Conservation (phyloP, 306 rosid genomes). For the Argentina anserina region DNA sequence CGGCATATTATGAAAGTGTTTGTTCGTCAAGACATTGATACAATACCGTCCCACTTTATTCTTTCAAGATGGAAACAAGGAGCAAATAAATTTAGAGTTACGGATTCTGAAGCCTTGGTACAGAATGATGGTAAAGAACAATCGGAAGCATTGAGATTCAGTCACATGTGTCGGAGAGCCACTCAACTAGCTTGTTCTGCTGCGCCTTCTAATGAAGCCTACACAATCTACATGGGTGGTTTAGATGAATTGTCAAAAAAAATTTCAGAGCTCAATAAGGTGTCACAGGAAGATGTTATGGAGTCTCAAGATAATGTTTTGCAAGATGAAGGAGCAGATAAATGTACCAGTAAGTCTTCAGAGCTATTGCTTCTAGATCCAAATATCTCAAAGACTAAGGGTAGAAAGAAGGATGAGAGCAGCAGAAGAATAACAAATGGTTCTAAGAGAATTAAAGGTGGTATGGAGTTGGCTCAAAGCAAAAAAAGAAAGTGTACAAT, state of each 20-base stretch:
- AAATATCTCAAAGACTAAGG: background rate
- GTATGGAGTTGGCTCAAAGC: background rate
- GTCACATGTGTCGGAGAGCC: conserved; percentile 2
- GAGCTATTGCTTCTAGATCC: background rate
- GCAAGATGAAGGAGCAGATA: background rate
- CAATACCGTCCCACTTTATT: background rate
- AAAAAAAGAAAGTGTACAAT: background rate
- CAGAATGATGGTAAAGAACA: background rate
- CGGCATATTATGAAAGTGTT: background rate
- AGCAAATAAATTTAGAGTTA: conserved; percentile 5
- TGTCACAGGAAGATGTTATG: background rate
- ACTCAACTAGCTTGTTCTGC: background rate
- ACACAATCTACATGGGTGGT: background rate
- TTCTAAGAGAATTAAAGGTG: background rate
- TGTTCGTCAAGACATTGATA: background rate
- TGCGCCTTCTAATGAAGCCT: conserved; percentile 4
- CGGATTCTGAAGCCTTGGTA: background rate
- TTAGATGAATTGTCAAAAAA: conserved; percentile 3
- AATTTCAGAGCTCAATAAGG: background rate
- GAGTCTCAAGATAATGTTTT: background rate
- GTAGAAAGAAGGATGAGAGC: background rate
- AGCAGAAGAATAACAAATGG: background rate
- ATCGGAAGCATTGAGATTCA: conserved; percentile 5
- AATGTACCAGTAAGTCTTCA: background rate
- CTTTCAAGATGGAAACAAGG: background rate